Evolutionary conservation across 495 filamentous ascomycete species (phyloP).

Genomic region (Neurospora sp.): DNA sequence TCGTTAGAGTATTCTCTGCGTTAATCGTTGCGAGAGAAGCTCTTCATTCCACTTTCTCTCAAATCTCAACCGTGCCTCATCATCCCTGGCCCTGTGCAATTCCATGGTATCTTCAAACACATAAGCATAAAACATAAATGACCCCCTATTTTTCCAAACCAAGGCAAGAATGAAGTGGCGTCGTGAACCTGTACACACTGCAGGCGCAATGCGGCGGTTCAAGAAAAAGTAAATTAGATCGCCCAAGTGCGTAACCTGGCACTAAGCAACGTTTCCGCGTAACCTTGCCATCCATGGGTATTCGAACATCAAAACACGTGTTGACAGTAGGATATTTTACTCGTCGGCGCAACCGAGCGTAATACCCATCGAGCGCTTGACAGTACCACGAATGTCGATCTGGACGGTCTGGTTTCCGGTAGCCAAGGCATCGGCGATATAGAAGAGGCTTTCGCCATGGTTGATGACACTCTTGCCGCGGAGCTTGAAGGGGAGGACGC

Average conservation of each 20-base stretch:
- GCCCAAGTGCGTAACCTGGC: neutral
- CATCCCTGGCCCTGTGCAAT: neutral
- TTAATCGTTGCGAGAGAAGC: neutral
- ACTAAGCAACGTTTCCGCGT: neutral
- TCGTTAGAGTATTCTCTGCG: neutral
- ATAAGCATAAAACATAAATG: neutral
- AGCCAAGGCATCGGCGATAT: conserved; percentile 43
- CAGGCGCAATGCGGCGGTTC: neutral
- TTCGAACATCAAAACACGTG: neutral
- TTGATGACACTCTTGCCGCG: conserved; percentile 47
- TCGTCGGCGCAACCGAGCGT: conserved; percentile 11
- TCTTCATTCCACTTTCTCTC: neutral
- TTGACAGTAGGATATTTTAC: neutral
- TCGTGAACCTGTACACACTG: neutral
- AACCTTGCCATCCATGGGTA: neutral
- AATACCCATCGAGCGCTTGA: conserved; percentile 12
- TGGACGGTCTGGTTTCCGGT: conserved; percentile 24
- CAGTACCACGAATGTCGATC: conserved; percentile 22
- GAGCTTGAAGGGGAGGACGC: conserved; percentile 50
- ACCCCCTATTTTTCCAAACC: neutral
- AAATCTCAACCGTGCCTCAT: neutral
- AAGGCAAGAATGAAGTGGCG: neutral
- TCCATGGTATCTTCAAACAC: conserved; percentile 3
- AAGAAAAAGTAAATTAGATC: neutral
- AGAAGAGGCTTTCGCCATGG: conserved; percentile 48